Percentiles rank a stretch among this genome's conserved stretches.
Conservation (phyloP, 2,329 filamentous ascomycete species). For the Beauveria brongniartii region DNA sequence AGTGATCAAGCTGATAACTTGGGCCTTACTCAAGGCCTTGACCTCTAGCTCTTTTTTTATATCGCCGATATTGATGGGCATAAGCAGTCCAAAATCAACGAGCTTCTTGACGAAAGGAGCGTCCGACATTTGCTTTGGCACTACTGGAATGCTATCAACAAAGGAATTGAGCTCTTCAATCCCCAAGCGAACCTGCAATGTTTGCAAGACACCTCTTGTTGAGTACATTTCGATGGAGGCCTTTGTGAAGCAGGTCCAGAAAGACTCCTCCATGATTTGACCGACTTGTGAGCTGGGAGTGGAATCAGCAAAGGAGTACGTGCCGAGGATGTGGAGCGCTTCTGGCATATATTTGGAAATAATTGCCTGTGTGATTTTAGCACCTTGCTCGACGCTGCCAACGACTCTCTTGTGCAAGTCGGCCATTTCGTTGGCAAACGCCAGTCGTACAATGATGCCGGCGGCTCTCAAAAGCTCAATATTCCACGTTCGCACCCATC, state of each 20-base stretch:
- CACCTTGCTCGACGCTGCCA: conserved; percentile 34
- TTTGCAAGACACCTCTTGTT: conserved; percentile 78
- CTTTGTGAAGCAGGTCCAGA: conserved; percentile 85
- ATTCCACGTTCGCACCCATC: conserved; percentile 94
- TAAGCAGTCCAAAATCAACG: conserved; percentile 78
- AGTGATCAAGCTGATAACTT: conserved; percentile 73
- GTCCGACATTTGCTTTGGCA: conserved; percentile 67
- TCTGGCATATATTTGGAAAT: conserved; percentile 64
- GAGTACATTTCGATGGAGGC: conserved; percentile 83
- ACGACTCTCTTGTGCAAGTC: conserved; percentile 58
- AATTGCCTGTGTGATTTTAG: conserved; percentile 52
- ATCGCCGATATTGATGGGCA: conserved; percentile 77
- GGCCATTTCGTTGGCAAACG: conserved; percentile 81
- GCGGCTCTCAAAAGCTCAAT: conserved; percentile 84
- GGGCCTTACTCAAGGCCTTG: conserved; percentile 69
- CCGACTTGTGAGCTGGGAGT: conserved; percentile 81
- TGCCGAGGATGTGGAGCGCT: conserved; percentile 74
- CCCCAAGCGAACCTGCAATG: conserved; percentile 70
- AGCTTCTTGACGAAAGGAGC: conserved; percentile 73
- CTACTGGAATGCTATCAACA: conserved; percentile 77
- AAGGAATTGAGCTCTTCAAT: conserved; percentile 61
- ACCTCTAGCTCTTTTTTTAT: conserved; percentile 76
- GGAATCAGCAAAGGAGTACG: conserved; percentile 82
- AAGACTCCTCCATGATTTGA: conserved; percentile 84
- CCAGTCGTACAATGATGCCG: conserved; percentile 81